Evolutionary conservation across 805 yeast species (phyloP), one percentile per base, ranked within the genome.

Genomic region (Ogataea pignaliae): DNA sequence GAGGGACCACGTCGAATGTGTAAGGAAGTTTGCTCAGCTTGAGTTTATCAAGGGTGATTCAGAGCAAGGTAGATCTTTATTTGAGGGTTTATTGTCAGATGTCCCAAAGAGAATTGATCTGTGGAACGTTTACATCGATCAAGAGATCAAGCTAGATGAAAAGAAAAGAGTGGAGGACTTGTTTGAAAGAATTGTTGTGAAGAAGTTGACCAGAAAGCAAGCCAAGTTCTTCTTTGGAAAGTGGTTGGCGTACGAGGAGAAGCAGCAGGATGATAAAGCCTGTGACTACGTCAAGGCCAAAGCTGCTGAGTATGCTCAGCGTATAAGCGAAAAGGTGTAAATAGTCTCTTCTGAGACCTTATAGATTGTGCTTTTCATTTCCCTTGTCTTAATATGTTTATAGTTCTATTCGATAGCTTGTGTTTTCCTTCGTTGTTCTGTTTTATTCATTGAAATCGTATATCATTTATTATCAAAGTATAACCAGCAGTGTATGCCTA

Each of bases 121-220:
- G 49, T 91, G 98, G 98, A 90, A 86, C 59, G 95, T 91, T 34
- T 91, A 89, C 66, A 77, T 91, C 52, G 99, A 91, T 64, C 95
- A 88, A 64, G 98, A 91, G 65, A 82, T 88, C 57, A 89, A 88
- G 66, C 60, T 66, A 28, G 78, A 75, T 42, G 84, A 81, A 41
- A 82, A 81, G 65, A 69, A 70, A 53, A 83, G 79, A 63, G 85
- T 81, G 32, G 91, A 83, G 59, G 85, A 78, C 15, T 70, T 91
- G 48, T 90, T 89, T 55, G 96, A 90, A 64, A 79, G 98, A 63
- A 87, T 85, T 3, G 57, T 85, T 36, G 59, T 72, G 29, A 72
- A 71, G 64, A 88, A 87, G 66, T 64, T 91, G 41, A 74, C 85
- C 4, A 78, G 83, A 60, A 91, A 90, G 64, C 97, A 89, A 68